Evolutionary conservation across 768 basidiomycete genomes (phyloP).

Genomic region (Lentinula boryana): DNA sequence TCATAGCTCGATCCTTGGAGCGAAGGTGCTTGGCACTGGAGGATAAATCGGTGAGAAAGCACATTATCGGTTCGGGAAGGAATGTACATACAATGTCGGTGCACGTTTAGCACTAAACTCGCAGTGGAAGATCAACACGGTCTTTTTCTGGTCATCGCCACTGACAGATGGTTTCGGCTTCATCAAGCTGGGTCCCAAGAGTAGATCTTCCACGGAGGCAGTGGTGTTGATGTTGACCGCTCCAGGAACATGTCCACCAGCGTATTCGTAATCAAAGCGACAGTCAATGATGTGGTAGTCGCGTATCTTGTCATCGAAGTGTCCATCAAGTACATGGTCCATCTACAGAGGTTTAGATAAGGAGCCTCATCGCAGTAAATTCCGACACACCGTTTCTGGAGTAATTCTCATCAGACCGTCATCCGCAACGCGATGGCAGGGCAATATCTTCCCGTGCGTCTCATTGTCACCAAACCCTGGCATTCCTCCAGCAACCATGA

Average conservation of each 20-base stretch:
- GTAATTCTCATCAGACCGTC: constrained; percentile 94
- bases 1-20: constrained; percentile 82
- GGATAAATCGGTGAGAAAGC: not conserved
- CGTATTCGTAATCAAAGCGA: constrained; percentile 95
- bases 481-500: constrained; percentile 48
- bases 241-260: constrained; percentile 87
- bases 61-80: constrained; percentile 3
- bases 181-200: constrained; percentile 52
- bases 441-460: constrained; percentile 85
- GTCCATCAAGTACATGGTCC: constrained; percentile 71
- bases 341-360: constrained; percentile 43
- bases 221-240: constrained; percentile 90
- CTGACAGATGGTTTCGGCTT: constrained; percentile 68
- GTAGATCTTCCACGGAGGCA: constrained; percentile 69
- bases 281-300: constrained; percentile 88
- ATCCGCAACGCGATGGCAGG: constrained; percentile 89
- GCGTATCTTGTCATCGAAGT: constrained; percentile 56
- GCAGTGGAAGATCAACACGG: constrained; percentile 92
- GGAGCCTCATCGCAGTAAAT: constrained; percentile 3
- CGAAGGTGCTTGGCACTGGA: constrained; percentile 88
- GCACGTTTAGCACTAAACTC: constrained; percentile 95
- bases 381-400: constrained; percentile 60
- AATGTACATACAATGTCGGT: constrained; percentile 72
- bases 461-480: constrained; percentile 94
- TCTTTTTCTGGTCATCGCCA: constrained; percentile 70